Percentiles rank a stretch among this genome's conserved stretches.
Evolutionary conservation across 2,329 filamentous ascomycete genomes (phyloP).

Genomic region (Exophiala spinifera): DNA sequence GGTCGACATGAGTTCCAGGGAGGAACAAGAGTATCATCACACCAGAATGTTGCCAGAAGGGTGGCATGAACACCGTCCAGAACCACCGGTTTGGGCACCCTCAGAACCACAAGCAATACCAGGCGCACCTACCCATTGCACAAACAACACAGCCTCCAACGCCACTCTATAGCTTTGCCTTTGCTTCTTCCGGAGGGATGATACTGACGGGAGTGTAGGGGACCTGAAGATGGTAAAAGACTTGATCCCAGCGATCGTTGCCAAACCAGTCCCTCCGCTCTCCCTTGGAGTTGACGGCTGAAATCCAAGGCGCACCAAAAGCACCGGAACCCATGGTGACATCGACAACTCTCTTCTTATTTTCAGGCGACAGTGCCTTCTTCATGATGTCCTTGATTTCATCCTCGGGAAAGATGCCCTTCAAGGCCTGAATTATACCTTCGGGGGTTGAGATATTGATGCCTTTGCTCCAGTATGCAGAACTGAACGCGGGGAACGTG

Average conservation of each 20-base stretch:
- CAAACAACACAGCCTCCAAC: not conserved
- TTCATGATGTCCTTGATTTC: conserved; percentile 24
- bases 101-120: not conserved
- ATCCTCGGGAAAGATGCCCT: conserved; percentile 19
- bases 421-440: conserved; percentile 16
- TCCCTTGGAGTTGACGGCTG: conserved; percentile 17
- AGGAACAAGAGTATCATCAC: no score
- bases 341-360: conserved; percentile 21
- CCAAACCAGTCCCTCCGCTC: conserved; percentile 21
- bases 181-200: conserved; percentile 16
- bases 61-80: no score
- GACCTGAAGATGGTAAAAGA: conserved; percentile 18
- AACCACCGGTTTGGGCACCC: no score
- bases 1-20: no score
- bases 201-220: conserved; percentile 15
- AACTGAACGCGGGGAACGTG: conserved; percentile 20
- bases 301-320: conserved; percentile 22
- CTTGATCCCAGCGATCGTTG: conserved; percentile 23
- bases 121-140: not conserved
- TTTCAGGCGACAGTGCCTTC: conserved; percentile 16
- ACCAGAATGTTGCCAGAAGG: no score
- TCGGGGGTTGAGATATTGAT: conserved; percentile 22
- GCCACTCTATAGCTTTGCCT: conserved; percentile 13
- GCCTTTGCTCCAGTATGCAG: conserved; percentile 22
- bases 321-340: conserved; percentile 19